Evolutionary conservation across 495 filamentous ascomycete species (phyloP).

Genomic region (Penicillium atrosanguineum): DNA sequence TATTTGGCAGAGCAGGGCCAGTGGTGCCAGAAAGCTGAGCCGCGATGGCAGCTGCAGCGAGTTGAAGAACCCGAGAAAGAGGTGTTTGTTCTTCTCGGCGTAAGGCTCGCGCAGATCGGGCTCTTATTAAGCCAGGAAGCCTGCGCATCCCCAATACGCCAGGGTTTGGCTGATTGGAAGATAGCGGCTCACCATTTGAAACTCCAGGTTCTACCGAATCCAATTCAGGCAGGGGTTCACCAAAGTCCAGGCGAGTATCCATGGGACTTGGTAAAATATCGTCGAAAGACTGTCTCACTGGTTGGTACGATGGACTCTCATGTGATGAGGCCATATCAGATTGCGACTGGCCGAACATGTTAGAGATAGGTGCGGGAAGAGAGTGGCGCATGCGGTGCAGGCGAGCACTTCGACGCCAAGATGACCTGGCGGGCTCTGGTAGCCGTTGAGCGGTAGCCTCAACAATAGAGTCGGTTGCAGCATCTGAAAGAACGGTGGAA

Average conservation of each 20-base stretch:
- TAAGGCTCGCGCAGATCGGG: slow-evolving; percentile 48
- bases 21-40: slow-evolving; percentile 57
- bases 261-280: slow-evolving; percentile 29
- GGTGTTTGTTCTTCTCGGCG: slow-evolving; percentile 58
- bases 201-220: slow-evolving; percentile 42
- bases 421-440: slow-evolving; percentile 33
- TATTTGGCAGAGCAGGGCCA: slow-evolving; percentile 53
- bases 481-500: slow-evolving; percentile 26
- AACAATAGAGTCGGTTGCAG: slow-evolving; percentile 20
- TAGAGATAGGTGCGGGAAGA: slow-evolving; percentile 42
- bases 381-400: slow-evolving; percentile 45
- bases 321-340: slow-evolving; percentile 16
- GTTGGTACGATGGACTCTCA: slow-evolving; percentile 3
- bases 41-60: slow-evolving; percentile 59
- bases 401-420: slow-evolving; percentile 45
- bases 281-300: slow-evolving; percentile 6
- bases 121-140: slow-evolving; percentile 43
- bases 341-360: slow-evolving; percentile 44
- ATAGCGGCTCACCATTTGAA: slow-evolving; percentile 17
- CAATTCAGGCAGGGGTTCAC: slow-evolving; percentile 39
- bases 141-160: slow-evolving; percentile 31
- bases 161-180: slow-evolving; percentile 25
- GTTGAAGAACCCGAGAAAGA: slow-evolving; percentile 54
- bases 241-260: slow-evolving; percentile 44
- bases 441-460: slow-evolving; percentile 22